Evolutionary conservation across 805 yeast species (phyloP), one percentile per base, ranked within the genome.

Genomic region (Spathaspora sp.): DNA sequence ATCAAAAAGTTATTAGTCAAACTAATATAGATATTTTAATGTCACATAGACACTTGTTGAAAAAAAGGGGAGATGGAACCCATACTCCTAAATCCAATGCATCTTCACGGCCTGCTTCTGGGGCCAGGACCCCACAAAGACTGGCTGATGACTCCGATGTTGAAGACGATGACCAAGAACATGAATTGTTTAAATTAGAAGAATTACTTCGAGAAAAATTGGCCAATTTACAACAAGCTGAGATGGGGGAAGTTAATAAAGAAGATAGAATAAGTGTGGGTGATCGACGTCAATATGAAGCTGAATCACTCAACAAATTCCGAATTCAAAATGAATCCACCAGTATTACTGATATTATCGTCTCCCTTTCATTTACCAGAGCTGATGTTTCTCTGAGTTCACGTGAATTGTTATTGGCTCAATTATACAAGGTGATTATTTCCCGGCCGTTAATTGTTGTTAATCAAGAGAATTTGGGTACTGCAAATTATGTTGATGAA

Each of bases 401-500:
- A 8, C 62, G 84, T 51, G 83, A 80, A 57, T 57, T 78, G 53
- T 66, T 81, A 26, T 61, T 79, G 54, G 81, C 79, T 6, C 83
- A 81, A 60, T 64, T 81, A 47, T 79, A 73, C 57, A 76, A 76
- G 52, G 63, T 79, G 61, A 68, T 76, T 32, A 76, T 76, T 5
- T 68, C 72, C 44, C 75, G 70, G 49, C 77, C 80, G 8, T 57
- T 74, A 29, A 48, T 64, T 5, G 62, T 69, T 2, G 64, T 59
- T 52, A 72, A 72, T 53, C 75, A 73, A 44, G 70, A 69, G 51
- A 55, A 64, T 55, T 53, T 59, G 6, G 77, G 74, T 8, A 69
- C 70, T n/a, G 68, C 64, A 38, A 60, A 60, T 28, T 72, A 66
- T 58, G 69, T 77, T 35, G 62, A 67, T 18, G 78, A 74, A 31